A percentile compares a stretch with the other conserved stretches of the same genome.
These are phyloP conservation scores for Aspergillus sp. DNA, from an alignment of 2,329 filamentous ascomycete species.

Conservation along the genomic window DNA sequence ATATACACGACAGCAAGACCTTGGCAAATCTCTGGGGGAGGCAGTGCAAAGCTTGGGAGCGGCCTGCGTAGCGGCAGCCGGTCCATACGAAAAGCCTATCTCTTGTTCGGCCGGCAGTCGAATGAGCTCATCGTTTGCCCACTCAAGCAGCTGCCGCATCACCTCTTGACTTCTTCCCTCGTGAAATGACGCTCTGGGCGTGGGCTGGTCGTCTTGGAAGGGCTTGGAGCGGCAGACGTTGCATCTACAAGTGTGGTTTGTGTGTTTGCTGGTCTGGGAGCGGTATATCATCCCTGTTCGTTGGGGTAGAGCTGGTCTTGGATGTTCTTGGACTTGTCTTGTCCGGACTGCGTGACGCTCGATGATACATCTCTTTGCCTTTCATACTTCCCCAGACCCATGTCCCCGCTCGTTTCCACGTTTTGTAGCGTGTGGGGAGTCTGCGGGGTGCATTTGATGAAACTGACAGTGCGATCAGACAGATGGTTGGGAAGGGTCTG, in stretches of 20 bases:
- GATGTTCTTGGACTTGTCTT: background rate
- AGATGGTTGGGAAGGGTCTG: too few relatives aligned
- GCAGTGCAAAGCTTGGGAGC: slow-evolving; percentile 8
- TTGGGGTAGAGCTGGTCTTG: background rate
- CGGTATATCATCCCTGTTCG: too few relatives aligned
- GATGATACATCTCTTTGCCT: too few relatives aligned
- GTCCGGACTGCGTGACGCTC: background rate
- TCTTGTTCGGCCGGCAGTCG: background rate
- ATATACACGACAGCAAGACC: too few relatives aligned
- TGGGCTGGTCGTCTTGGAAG: background rate
- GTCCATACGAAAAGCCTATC: background rate
- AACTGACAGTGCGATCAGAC: too few relatives aligned
- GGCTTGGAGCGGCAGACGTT: background rate
- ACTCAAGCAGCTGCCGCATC: background rate
- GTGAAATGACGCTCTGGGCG: background rate
- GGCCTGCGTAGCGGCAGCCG: background rate
- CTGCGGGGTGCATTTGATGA: too few relatives aligned
- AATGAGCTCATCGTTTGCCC: background rate
- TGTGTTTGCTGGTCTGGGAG: background rate
- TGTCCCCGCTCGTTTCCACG: too few relatives aligned
- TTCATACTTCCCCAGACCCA: too few relatives aligned
- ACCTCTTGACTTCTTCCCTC: too few relatives aligned
- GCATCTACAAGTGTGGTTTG: background rate
- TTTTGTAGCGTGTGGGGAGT: too few relatives aligned
- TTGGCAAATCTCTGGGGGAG: slow-evolving; percentile 4